Evolutionary conservation across 164 flowering plant species (phyloP), one percentile per base, ranked within the genome.

Genomic region (Aristolochia californica): DNA sequence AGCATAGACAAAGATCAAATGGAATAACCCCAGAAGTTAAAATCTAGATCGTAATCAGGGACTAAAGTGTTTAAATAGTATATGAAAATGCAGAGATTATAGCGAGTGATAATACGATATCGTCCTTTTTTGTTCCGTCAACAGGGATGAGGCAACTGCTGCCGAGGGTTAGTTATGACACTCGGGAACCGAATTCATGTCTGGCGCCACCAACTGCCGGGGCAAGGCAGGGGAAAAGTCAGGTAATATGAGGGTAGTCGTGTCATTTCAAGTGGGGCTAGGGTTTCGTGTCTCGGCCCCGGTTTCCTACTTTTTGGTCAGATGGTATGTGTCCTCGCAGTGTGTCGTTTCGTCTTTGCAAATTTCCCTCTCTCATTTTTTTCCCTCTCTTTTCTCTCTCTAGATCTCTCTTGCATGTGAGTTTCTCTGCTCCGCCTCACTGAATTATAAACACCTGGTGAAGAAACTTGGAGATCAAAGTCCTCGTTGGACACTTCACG

Each of bases 231-330:
- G 23, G 53, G 53, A 15, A 50, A 20, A 14, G 26, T 50, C 16
- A 2, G 2, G 9, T 12, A 40, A 15, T 0, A 5, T 16, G 27
- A 43, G 55, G 49, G 13, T 0, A 43, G 10, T 52, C 9, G 17
- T 4, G 59, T 56, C 43, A 62, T 56, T 21, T 7, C 9, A 9
- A 16, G 45, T 17, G 5, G 40, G 47, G 59, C 45, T 62, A 48
- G 65, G 58, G 59, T 28, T 55, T 47, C 59, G 54, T 55, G 60
- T 47, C 50, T 16, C 43, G 23, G 55, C 18, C 20, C 16, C 50
- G 34, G 30, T 21, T 43, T n/a, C 24, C 43, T 43, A 45, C 38
- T 30, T 58, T 57, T 44, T 26, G 23, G 54, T 18, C 54, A 51
- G 24, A n/a, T 15, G 22, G 58, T 18, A 25, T 55, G 43, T 12